phyloP scores from a whole-genome alignment of 345 rosid genomes.

The Corchorus capsularis region DNA sequence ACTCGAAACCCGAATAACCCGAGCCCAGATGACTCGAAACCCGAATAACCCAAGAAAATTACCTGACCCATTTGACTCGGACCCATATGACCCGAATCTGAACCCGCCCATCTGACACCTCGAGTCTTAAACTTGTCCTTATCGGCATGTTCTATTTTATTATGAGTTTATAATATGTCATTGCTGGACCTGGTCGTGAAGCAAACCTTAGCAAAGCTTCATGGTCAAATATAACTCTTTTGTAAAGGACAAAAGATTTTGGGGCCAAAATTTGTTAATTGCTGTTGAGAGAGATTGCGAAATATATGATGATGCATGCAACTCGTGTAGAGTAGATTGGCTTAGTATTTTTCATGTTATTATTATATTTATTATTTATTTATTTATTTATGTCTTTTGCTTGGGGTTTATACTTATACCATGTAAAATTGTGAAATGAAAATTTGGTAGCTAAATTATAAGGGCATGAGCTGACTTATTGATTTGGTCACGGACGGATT shows the following conservation, averaged over 20 bases:
- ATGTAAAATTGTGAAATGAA: neutral
- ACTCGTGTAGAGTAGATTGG: neutral
- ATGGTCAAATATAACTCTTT: neutral
- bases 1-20: too few relatives aligned
- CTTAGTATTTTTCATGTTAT: neutral
- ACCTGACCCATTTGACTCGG: too few relatives aligned
- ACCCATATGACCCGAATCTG: too few relatives aligned
- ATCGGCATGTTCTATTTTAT: neutral
- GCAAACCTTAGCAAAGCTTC: neutral
- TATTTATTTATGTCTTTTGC: too few relatives aligned
- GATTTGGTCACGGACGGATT: neutral
- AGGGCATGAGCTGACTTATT: too few relatives aligned
- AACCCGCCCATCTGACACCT: too few relatives aligned
- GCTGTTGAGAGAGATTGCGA: neutral
- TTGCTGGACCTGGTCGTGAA: neutral
- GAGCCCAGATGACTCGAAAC: too few relatives aligned
- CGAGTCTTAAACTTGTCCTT: neutral
- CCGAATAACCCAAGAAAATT: too few relatives aligned
- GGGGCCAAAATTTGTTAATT: neutral
- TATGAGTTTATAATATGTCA: too few relatives aligned
- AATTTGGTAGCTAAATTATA: neutral
- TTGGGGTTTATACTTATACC: neutral
- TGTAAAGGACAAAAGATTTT: constrained; percentile 4
- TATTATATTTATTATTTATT: neutral
- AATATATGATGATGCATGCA: neutral